Conservation (phyloP, 306 rosid genomes). For the Oemleria cerasiformis region DNA sequence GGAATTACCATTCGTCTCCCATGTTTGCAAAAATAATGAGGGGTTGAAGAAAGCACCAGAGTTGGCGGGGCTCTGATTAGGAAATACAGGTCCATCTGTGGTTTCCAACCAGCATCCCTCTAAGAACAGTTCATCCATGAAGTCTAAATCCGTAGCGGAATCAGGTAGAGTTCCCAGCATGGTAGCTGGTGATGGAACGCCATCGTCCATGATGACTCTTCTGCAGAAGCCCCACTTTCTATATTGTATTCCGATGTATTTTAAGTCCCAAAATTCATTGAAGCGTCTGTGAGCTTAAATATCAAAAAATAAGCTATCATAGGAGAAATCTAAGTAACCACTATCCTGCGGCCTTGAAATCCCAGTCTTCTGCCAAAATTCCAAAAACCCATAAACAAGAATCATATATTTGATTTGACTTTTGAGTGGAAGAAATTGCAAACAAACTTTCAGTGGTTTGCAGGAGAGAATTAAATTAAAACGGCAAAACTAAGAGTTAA, state of each 20-base stretch:
- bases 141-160: constrained; percentile 69
- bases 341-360: constrained; percentile 17
- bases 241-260: constrained; percentile 11
- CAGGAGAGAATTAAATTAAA: not conserved
- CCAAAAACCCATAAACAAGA: constrained; percentile 26
- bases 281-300: not conserved
- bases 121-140: constrained; percentile 72
- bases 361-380: constrained; percentile 25
- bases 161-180: constrained; percentile 54
- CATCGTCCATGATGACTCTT: constrained; percentile 57
- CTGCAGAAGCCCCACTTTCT: constrained; percentile 15
- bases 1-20: constrained; percentile 31
- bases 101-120: constrained; percentile 91
- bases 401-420: not conserved
- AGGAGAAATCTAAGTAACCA: constrained; percentile 19
- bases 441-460: not conserved
- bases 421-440: constrained; percentile 4
- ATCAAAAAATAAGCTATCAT: constrained; percentile 5
- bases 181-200: constrained; percentile 48
- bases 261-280: constrained; percentile 31
- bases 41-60: constrained; percentile 57
- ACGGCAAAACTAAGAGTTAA: not conserved
- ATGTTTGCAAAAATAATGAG: constrained; percentile 53
- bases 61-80: constrained; percentile 45
- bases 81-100: constrained; percentile 59